Evolutionary conservation across 2,329 filamentous ascomycete genomes (phyloP), one percentile per base, ranked within the genome.

Genomic region (Sporothrix brunneoviolacea): DNA sequence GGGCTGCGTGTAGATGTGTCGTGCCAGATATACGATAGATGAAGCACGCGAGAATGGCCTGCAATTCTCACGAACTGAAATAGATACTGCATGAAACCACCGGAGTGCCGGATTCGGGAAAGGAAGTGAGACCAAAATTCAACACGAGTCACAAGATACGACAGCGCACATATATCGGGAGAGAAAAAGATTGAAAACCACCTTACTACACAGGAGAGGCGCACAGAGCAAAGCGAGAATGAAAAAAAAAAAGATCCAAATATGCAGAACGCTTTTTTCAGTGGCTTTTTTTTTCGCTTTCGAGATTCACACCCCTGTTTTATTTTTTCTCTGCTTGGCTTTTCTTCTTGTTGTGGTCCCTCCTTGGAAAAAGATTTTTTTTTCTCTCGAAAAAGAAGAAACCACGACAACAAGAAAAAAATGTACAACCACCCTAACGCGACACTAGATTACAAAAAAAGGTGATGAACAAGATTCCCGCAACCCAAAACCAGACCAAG

Each of bases 381-480:
- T 45, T 33, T 48, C 16, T 48, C 27, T 24, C 45, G 19, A 36
- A 42, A 40, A 48, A 48, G 39, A 51, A 39, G 30, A 45, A 49
- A 42, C 18, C n/a, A n/a, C n/a, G n/a, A n/a, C n/a, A 16, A 32
- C 15, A 52, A 44, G 21, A 48, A 45, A 35, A 47, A 33, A 37
- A 48, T 39, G 28, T 32, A 48, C 27, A 42, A 30, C 40, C 40
- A 32, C 40, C 40, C 40, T 24, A 42, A 32, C 40, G 16, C 40
- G 40, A 48, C 35, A 39, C 22, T 33, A 45, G 39, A 47, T 41
- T 36, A 50, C 40, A 50, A 42, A 46, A 44, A 36, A n/a, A n/a
- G 48, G 36, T 36, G 42, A 40, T 35, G 37, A 49, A 10, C 41
- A 41, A 42, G n/a, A 49, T 28, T 48, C 37, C 46, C 37, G 46